Evolutionary conservation across 169 alveolate species (phyloP), one percentile per base, ranked within the genome.

Genomic region (Plasmodium ovale): DNA sequence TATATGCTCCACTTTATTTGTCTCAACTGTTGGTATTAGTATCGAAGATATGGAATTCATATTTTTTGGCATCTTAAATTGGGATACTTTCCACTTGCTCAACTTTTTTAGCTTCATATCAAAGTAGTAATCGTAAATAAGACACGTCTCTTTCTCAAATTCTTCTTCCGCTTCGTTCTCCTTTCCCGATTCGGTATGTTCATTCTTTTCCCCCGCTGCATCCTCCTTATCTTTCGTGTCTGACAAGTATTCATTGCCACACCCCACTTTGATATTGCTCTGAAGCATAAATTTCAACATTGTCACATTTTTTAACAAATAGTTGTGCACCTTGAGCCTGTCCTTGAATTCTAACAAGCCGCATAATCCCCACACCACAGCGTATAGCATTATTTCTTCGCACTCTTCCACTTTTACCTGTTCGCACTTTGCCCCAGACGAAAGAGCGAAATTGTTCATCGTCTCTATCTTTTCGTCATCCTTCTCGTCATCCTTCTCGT

Each of bases 21-120:
- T 96, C 92, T 97, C 99, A 62, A 95, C 94, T 4, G 99, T 98
- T 64, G 99, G 99, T 72, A 97, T 96, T 47, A 98, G 94, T 53
- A 98, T 94, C 29, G 97, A 95, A 3, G 99, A 96, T 94, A 97
- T 85, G 25, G 87, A 96, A 31, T 95, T 89, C 44, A 96, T 72
- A 59, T 95, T 95, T 27, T 94, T 94, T 42, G 97, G 97, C 33
- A 94, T 94, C 23, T 79, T 89, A 96, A 98, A 97, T 39, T 92
- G 95, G 79, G 95, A 96, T 47, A 98, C 96, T 67, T 73, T 90
- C 97, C 98, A 96, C 51, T 94, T 91, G 39, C 90, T 94, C 97
- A 98, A 95, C 51, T 68, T 85, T 44, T 64, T 67, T 19, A 69
- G 37, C 73, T 94, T 94, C 70, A 94, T 95, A 68, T 85, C 91